Conservation (phyloP, 2,329 filamentous ascomycete genomes). For the Shiraia sp. region DNA sequence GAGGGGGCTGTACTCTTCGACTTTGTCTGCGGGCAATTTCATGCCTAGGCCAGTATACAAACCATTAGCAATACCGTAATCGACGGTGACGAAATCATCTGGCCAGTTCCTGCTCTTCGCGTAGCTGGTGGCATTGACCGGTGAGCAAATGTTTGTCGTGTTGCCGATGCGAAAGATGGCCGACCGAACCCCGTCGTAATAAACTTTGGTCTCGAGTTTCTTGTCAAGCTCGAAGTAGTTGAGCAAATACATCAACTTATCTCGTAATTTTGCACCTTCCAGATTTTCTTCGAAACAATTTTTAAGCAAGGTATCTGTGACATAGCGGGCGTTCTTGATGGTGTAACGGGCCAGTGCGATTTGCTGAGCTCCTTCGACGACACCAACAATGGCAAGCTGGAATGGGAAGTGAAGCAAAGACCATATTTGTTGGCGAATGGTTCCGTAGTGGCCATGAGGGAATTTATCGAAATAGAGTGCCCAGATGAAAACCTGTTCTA, state of each 20-base stretch:
- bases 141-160: conserved; percentile 35
- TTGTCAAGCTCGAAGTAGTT: conserved; percentile 36
- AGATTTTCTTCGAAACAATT: conserved; percentile 38
- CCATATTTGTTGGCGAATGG: conserved; percentile 64
- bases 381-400: conserved; percentile 64
- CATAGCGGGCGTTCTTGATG: conserved; percentile 49
- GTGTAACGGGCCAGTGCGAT: conserved; percentile 55
- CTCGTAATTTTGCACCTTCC: conserved; percentile 35
- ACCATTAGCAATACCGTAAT: conserved; percentile 30
- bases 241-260: conserved; percentile 27
- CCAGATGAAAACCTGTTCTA: conserved; percentile 59
- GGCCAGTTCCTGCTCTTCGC: conserved; percentile 15
- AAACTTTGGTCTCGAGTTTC: conserved; percentile 32
- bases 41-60: conserved; percentile 40
- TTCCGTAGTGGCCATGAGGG: conserved; percentile 54
- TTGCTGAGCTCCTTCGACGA: conserved; percentile 66
- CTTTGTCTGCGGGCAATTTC: conserved; percentile 36
- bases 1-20: conserved; percentile 26
- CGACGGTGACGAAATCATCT: conserved; percentile 21
- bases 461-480: conserved; percentile 65
- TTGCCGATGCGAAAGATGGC: conserved; percentile 33
- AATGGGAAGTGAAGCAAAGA: conserved; percentile 64
- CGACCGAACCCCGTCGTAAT: conserved; percentile 11
- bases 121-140: conserved; percentile 19
- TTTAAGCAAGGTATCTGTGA: conserved; percentile 44